Conservation (phyloP, 2,329 filamentous ascomycete genomes). For the Epichloe baconii region DNA sequence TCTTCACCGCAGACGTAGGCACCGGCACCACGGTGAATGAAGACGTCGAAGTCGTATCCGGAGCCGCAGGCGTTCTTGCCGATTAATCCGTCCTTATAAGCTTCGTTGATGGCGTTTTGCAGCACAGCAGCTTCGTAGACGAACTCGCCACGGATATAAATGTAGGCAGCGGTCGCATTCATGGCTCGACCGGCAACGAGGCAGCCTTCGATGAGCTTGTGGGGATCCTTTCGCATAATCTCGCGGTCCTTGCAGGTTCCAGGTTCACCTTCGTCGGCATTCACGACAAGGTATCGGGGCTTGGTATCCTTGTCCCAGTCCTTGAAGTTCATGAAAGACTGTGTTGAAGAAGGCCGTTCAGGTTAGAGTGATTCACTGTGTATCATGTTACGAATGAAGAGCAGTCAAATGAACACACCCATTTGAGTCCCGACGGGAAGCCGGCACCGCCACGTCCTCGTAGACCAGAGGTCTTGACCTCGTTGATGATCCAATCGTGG, state of each 20-base stretch:
- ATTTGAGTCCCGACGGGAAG: constrained; percentile 98
- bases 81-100: constrained; percentile 85
- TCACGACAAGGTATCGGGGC: constrained; percentile 93
- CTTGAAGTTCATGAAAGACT: constrained; percentile 99
- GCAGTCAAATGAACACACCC: constrained; percentile 48
- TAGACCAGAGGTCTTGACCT: constrained; percentile 92
- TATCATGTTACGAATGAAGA: not conserved
- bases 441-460: constrained; percentile 93
- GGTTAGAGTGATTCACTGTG: not conserved
- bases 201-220: constrained; percentile 97
- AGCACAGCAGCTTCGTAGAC: constrained; percentile 89
- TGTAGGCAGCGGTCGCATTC: constrained; percentile 98
- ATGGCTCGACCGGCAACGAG: constrained; percentile 91
- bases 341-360: constrained; percentile 2
- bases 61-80: constrained; percentile 97
- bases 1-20: constrained; percentile 98
- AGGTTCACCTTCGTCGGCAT: constrained; percentile 96
- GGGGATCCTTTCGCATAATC: constrained; percentile 99
- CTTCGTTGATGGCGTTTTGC: constrained; percentile 93
- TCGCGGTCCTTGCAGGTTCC: constrained; percentile 99
- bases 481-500: constrained; percentile 96
- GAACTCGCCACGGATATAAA: constrained; percentile 98
- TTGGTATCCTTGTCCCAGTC: constrained; percentile 97
- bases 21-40: constrained; percentile 89
- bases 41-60: constrained; percentile 97